Base-by-base conservation (phyloP, 2,329 filamentous ascomycete species). In the Leptographium wingfieldii region DNA sequence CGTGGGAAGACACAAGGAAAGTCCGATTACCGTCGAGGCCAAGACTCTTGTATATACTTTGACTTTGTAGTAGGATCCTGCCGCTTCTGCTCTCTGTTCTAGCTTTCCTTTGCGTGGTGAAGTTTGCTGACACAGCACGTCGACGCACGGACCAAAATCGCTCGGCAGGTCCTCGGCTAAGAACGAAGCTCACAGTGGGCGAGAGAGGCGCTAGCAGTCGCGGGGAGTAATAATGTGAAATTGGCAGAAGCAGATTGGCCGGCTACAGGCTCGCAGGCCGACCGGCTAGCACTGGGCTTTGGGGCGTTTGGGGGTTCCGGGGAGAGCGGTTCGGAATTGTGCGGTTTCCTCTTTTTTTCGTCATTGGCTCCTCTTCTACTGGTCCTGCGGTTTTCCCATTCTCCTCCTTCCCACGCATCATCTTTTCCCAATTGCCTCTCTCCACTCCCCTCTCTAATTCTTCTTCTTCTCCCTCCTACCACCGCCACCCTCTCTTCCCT, bases 201-300 rank as follows among this genome's bases (percentile, higher is more conserved):
- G 48, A 31, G 49, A 33, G 49, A n/a, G 11, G 22, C n/a, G 49
- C 43, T 29, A 57, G 55, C 27, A 14, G 25, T 11, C 3, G 11
- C 19, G 40, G 63, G 59, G 62, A 62, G 61, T 35, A 35, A 60
- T 64, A 65, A 64, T 65, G 62, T 63, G 63, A 64, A 64, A 65
- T 65, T 61, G 49, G 57, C 53, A 49, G 55, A 60, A 55, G 38
- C 16, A 63, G 63, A 64, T 64, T 64, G 63, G 63, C 59, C 53
- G 59, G 59, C 22, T 27, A 16, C 43, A n/a, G 38, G 57, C 40
- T 48, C 16, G 29, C 55, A 29, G 38, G 27, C 25, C 55, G 55
- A 40, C 43, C 53, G 51, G 27, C 49, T 33, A 31, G 19, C 48
- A 51, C 11, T 14, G 48, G 9, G 10, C 5, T 43, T 40, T 57